phyloP scores from a whole-genome alignment of 495 filamentous ascomycete species.

The Trichocladium antarcticum region DNA sequence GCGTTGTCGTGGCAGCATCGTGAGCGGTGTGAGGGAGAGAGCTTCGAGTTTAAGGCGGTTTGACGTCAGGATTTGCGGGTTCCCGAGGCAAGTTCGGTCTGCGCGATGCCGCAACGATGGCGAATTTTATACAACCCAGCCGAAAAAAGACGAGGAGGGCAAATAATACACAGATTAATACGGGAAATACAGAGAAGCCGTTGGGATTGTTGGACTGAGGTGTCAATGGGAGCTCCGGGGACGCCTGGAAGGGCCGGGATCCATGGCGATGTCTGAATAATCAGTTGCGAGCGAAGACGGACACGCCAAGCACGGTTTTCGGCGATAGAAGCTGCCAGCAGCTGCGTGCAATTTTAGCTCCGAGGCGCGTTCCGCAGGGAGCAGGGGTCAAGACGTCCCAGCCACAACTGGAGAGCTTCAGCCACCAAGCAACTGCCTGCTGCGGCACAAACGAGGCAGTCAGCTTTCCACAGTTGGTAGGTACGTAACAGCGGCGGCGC shows the following conservation, averaged over 20 bases:
- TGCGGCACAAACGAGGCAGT: too few species aligned
- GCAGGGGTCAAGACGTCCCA: not conserved
- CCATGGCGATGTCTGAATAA: conserved; percentile 23
- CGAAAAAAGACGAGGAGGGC: not conserved
- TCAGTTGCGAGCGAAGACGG: conserved; percentile 5
- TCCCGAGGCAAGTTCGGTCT: not conserved
- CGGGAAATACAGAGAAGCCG: not conserved
- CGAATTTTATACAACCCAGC: not conserved
- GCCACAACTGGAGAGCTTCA: not conserved
- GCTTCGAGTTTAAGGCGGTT: conserved; percentile 6
- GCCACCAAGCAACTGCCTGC: not conserved
- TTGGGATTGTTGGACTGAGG: not conserved
- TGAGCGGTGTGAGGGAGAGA: conserved; percentile 4
- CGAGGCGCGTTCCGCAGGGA: not conserved
- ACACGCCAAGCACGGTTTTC: conserved; percentile 2
- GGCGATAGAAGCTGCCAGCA: conserved; percentile 14
- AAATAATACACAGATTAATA: conserved; percentile 13
- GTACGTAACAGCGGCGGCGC: too few species aligned
- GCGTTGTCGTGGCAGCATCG: conserved; percentile 28
- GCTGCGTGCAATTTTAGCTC: conserved; percentile 7
- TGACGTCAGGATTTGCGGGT: conserved; percentile 18
- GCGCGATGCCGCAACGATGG: not conserved
- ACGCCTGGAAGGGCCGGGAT: conserved; percentile 11
- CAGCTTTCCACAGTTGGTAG: too few species aligned
- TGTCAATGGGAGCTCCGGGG: conserved; percentile 11